Evolutionary conservation across 257 asterid species (phyloP).

Genomic region (Petrea volubilis): DNA sequence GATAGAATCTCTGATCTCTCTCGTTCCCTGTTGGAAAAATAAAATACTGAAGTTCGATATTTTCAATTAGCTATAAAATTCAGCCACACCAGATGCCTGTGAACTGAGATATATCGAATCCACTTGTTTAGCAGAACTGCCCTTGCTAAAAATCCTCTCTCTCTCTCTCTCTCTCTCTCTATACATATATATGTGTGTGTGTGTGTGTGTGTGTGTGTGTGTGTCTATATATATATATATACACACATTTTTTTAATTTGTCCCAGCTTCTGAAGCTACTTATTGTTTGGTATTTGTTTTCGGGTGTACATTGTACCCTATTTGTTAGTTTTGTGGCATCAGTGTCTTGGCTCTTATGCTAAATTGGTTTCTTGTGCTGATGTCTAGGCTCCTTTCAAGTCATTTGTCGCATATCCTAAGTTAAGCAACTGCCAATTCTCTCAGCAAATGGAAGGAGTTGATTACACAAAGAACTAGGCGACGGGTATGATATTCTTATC

Average conservation of each 20-base stretch:
- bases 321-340: background rate
- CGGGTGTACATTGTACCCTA: background rate
- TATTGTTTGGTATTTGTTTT: background rate
- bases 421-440: background rate
- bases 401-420: background rate
- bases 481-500: background rate
- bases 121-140: background rate
- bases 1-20: background rate
- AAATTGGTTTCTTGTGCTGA: background rate
- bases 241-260: background rate
- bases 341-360: background rate
- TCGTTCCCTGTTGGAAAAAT: too few relatives aligned
- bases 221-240: too few relatives aligned
- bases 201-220: too few relatives aligned
- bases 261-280: background rate
- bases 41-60: background rate
- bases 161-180: too few relatives aligned
- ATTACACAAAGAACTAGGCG: background rate
- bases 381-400: background rate
- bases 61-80: background rate
- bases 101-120: background rate
- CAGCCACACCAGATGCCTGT: background rate
- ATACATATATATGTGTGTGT: too few relatives aligned
- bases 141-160: background rate
- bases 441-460: slow-evolving; percentile 6